Conservation (phyloP, 352 stramenopile species). For the Globisporangium iwayamae region DNA sequence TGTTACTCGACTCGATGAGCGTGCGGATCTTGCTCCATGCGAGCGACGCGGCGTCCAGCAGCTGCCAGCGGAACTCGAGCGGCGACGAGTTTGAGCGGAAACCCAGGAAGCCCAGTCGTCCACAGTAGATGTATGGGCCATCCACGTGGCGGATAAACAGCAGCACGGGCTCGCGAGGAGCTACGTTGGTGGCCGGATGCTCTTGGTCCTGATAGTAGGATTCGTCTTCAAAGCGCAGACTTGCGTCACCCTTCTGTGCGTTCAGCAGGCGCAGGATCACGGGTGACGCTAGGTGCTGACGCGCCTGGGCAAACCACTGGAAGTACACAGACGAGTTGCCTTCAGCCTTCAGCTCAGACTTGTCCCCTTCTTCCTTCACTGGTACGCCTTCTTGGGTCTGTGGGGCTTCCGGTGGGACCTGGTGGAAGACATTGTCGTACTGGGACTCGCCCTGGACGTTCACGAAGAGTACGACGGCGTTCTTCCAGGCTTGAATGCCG, state of each 20-base stretch:
- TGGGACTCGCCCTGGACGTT: constrained; percentile 30
- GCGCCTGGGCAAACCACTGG: constrained; percentile 48
- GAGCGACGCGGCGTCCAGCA: constrained; percentile 37
- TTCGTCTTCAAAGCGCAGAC: constrained; percentile 28
- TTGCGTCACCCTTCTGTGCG: constrained; percentile 25
- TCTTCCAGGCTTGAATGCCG: constrained; percentile 48
- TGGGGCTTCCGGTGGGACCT: constrained; percentile 14
- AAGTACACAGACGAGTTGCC: constrained; percentile 33
- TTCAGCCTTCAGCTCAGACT: not conserved
- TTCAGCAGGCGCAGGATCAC: constrained; percentile 29
- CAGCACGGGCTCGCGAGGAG: constrained; percentile 26
- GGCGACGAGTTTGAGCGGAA: constrained; percentile 23
- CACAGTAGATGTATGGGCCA: constrained; percentile 67
- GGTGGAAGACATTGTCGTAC: constrained; percentile 52
- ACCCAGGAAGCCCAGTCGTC: constrained; percentile 51
- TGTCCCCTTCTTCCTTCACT: not conserved
- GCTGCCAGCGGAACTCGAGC: constrained; percentile 66
- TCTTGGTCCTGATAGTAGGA: constrained; percentile 16
- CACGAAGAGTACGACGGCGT: constrained; percentile 54
- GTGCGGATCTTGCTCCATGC: constrained; percentile 26
- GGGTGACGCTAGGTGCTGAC: constrained; percentile 25
- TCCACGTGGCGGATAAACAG: constrained; percentile 53
- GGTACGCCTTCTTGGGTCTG: not conserved
- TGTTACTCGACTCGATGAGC: constrained; percentile 19
- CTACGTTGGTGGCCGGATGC: not conserved